Base-by-base conservation (phyloP, 441 rosid genomes). In the Capsella rubella region DNA sequence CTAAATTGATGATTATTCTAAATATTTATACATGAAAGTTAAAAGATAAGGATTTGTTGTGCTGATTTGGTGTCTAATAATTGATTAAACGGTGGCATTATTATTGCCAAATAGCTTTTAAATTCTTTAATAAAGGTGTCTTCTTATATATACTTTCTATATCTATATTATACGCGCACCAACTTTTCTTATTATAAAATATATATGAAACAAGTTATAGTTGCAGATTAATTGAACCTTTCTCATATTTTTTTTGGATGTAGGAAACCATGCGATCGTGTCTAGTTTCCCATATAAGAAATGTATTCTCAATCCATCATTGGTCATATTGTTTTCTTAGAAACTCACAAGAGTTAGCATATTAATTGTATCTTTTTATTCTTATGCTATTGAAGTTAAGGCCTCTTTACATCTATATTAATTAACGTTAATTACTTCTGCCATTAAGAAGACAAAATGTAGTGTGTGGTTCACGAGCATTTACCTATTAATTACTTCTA, bases 11-110 rank as follows among this genome's bases (percentile, higher is more conserved):
- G 56, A 12, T 55, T 15, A 45, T n/a, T 11, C 57, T 18, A 53
- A 14, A 45, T 27, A 27, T 49, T 8, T 47, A 37, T 34, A 0
- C 6, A 21, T 51, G 54, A 15, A 59, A 52, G 68, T 39, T 12
- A 60, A 43, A 75, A 61, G 56, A 27, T 75, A 68, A 21, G 56
- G 69, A 52, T 60, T 75, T 34, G 3, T 21, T 8, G 10, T 51
- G 35, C 40, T 67, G 54, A 63, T 76, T 69, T 61, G 65, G 13
- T 69, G 75, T 52, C 58, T 61, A 69, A 64, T 31, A 49, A 56
- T 70, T 70, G 75, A 55, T 56, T 46, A 69, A 62, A 35, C 65
- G 65, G 79, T 55, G 69, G 70, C 60, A 55, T 76, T 68, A 75
- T 76, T 68, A 75, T 68, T 14, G 34, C 16, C 51, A 28, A 21